Percentiles rank a stretch among this genome's conserved stretches.
phyloP scores from a whole-genome alignment of 371 early-diverging fungal genomes.

The Rhizopus stolonifer region DNA sequence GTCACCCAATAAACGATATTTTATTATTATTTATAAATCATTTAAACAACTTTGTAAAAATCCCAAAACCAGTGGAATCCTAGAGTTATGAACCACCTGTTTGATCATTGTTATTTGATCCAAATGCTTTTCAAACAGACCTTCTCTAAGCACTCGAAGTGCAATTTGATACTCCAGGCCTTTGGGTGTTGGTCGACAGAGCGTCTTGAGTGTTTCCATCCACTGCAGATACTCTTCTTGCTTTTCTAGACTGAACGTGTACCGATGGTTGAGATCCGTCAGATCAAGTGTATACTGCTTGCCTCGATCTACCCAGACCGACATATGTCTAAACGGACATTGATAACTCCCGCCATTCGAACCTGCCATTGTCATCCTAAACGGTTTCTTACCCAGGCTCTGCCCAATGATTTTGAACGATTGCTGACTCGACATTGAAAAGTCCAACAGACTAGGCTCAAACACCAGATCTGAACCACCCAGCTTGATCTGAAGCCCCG shows the following conservation, averaged over 20 bases:
- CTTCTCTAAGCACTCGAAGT: conserved; percentile 58
- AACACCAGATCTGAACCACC: conserved; percentile 61
- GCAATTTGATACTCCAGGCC: conserved; percentile 43
- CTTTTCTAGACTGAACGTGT: conserved; percentile 57
- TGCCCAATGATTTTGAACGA: conserved; percentile 62
- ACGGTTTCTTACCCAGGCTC: conserved; percentile 60
- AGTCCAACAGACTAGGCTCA: conserved; percentile 59
- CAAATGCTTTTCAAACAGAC: conserved; percentile 27
- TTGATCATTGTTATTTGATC: conserved; percentile 32
- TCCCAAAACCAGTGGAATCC: conserved; percentile 56
- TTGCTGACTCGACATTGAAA: conserved; percentile 52
- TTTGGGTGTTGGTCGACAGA: conserved; percentile 25
- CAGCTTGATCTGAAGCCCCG: conserved; percentile 61
- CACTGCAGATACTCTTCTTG: conserved; percentile 50
- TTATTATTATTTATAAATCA: background rate
- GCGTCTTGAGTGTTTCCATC: conserved; percentile 34
- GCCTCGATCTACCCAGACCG: conserved; percentile 14
- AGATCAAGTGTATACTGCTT: background rate
- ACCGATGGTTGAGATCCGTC: conserved; percentile 39
- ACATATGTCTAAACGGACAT: conserved; percentile 46
- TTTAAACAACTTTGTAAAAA: conserved; percentile 40
- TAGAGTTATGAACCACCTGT: conserved; percentile 59
- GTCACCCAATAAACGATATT: background rate
- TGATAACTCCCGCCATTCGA: conserved; percentile 53
- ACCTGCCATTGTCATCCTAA: conserved; percentile 64